These are phyloP conservation scores for Cucumis hystrix DNA, from an alignment of 306 rosid species.

Conservation along the genomic window DNA sequence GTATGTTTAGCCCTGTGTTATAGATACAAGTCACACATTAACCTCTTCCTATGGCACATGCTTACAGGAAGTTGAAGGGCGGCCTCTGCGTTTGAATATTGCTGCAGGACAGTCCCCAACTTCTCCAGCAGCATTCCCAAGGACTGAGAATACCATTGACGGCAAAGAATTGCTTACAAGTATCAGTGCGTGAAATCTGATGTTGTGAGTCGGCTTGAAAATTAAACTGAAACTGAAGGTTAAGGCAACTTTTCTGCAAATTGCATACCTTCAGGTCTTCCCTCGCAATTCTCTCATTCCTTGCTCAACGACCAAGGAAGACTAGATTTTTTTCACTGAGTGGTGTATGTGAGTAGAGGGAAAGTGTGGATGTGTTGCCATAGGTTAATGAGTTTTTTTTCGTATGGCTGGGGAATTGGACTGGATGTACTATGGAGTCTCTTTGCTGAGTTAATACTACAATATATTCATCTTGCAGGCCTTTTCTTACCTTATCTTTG, in stretches of 20 bases:
- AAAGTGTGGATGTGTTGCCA: neutral
- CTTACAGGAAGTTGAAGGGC: slow-evolving; percentile 62
- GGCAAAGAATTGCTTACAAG: slow-evolving; percentile 48
- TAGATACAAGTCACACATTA: neutral
- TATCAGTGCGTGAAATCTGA: slow-evolving; percentile 27
- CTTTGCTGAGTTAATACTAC: neutral
- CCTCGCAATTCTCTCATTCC: neutral
- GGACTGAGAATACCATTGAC: slow-evolving; percentile 18
- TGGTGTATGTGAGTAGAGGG: neutral
- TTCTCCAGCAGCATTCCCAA: slow-evolving; percentile 13
- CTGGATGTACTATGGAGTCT: neutral
- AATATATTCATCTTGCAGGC: neutral
- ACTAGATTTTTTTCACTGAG: neutral
- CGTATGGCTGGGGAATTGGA: neutral
- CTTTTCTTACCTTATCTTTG: neutral
- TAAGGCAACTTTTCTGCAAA: neutral
- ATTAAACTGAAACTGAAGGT: neutral
- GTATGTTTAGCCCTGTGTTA: neutral
- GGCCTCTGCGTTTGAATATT: slow-evolving; percentile 53
- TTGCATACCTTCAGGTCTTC: neutral
- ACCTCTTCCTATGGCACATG: neutral
- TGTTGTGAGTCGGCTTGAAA: neutral
- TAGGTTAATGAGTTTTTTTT: neutral
- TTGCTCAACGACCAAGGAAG: neutral
- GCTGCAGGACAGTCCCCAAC: slow-evolving; percentile 37